Evolutionary conservation across 2,329 filamentous ascomycete genomes (phyloP).

Genomic region (Colletotrichum sublineola): DNA sequence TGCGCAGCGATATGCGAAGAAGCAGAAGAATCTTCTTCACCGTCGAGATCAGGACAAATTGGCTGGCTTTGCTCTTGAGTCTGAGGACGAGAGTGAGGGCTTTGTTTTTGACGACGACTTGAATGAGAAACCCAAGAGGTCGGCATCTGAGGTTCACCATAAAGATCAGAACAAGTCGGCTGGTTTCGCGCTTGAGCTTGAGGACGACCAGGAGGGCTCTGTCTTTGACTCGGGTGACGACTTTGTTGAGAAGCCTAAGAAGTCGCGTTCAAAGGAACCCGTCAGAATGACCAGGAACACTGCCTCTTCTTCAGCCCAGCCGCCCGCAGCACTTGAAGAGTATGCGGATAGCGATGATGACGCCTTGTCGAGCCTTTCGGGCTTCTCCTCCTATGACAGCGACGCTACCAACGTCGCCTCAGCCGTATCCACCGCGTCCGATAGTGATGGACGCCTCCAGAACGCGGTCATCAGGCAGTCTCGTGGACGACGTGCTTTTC

Average conservation of each 20-base stretch:
- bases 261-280: conserved; percentile 1
- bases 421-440: conserved; percentile 5
- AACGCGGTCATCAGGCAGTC: conserved; percentile 43
- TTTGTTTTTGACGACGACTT: conserved; percentile 16
- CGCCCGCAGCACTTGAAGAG: background rate
- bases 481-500: conserved; percentile 52
- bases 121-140: conserved; percentile 6
- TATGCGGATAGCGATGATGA: conserved; percentile 21
- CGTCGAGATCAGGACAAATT: conserved; percentile 40
- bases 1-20: conserved; percentile 36
- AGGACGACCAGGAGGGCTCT: conserved; percentile 35
- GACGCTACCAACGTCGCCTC: conserved; percentile 12
- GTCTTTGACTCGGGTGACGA: conserved; percentile 9
- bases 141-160: conserved; percentile 4
- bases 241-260: conserved; percentile 2
- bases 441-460: conserved; percentile 11
- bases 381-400: background rate
- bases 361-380: conserved; percentile 21
- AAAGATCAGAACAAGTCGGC: conserved; percentile 39
- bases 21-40: conserved; percentile 34
- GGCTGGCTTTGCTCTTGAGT: conserved; percentile 45
- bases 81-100: conserved; percentile 41
- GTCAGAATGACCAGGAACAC: conserved; percentile 9
- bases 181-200: conserved; percentile 44
- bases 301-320: conserved; percentile 1